Evolutionary conservation across 108 stramenopile species (phyloP), one percentile per base, ranked within the genome.

Genomic region (Craspedostauros australis): DNA sequence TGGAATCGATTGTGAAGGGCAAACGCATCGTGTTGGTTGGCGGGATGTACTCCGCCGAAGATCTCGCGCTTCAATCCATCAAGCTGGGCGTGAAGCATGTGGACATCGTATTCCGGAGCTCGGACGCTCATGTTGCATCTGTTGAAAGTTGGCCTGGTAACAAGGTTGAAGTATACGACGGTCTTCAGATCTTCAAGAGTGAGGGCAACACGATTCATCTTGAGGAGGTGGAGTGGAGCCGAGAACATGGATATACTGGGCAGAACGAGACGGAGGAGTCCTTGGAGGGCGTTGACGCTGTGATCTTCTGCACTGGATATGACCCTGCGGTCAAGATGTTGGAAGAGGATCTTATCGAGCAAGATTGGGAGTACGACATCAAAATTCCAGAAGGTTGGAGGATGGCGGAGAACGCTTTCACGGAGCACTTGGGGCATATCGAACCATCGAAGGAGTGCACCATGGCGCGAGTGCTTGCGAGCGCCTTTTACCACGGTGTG

Each of bases 221-320:
- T n/a, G 26, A 61, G 50, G 6, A 49, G 1, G 54, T 64, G 3
- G 24, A 49, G 3, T 46, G 21, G 12, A 15, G n/a, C n/a, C n/a
- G n/a, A n/a, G n/a, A n/a, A n/a, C n/a, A n/a, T n/a, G n/a, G n/a
- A n/a, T n/a, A n/a, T n/a, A n/a, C n/a, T n/a, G n/a, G n/a, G n/a
- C n/a, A n/a, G n/a, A n/a, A n/a, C n/a, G n/a, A n/a, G n/a, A n/a
- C n/a, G n/a, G n/a, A n/a, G n/a, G n/a, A n/a, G n/a, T n/a, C n/a
- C n/a, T 39, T 80, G 25, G 16, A 39, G 3, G 53, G 70, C 23
- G 60, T 82, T 53, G 62, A 68, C 41, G 65, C 64, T 2, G 41
- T 82, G 21, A 70, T 82, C 14, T 72, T 54, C 37, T 82, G 80
- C 31, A 82, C 80, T 0, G 80, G 80, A 16, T 82, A 82, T 45